Conservation (phyloP, 2,329 filamentous ascomycete genomes). For the Cladophialophora yegresii region DNA sequence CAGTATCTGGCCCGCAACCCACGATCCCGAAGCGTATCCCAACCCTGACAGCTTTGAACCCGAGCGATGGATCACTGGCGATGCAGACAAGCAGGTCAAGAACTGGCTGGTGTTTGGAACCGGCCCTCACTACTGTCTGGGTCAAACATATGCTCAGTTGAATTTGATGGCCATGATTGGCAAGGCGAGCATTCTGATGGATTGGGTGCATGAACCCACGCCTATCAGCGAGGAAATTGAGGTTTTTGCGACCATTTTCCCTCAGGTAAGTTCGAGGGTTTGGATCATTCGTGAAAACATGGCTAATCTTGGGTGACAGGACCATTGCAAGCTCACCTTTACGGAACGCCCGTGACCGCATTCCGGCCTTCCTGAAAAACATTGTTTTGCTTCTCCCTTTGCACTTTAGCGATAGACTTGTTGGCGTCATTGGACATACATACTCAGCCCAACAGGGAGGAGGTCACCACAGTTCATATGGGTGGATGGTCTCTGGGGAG, state of each 20-base stretch:
- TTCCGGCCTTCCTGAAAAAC: background rate
- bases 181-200: constrained; percentile 80
- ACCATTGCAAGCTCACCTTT: constrained; percentile 80
- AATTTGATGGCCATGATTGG: constrained; percentile 89
- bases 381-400: constrained; percentile 13
- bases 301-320: constrained; percentile 53
- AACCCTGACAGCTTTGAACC: constrained; percentile 88
- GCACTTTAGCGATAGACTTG: constrained; percentile 25
- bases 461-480: background rate
- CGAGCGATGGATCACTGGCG: constrained; percentile 85
- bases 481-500: background rate
- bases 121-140: constrained; percentile 94
- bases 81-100: constrained; percentile 88
- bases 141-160: constrained; percentile 85
- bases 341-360: constrained; percentile 45
- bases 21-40: constrained; percentile 88
- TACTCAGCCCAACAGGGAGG: background rate
- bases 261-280: constrained; percentile 70
- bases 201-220: constrained; percentile 89
- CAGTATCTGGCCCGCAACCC: constrained; percentile 83
- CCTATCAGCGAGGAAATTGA: constrained; percentile 88
- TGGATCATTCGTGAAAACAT: background rate
- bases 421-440: constrained; percentile 13
- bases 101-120: constrained; percentile 97
- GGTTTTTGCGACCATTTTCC: constrained; percentile 98